Base-by-base conservation (phyloP, 306 rosid genomes). In the Urtica urens region DNA sequence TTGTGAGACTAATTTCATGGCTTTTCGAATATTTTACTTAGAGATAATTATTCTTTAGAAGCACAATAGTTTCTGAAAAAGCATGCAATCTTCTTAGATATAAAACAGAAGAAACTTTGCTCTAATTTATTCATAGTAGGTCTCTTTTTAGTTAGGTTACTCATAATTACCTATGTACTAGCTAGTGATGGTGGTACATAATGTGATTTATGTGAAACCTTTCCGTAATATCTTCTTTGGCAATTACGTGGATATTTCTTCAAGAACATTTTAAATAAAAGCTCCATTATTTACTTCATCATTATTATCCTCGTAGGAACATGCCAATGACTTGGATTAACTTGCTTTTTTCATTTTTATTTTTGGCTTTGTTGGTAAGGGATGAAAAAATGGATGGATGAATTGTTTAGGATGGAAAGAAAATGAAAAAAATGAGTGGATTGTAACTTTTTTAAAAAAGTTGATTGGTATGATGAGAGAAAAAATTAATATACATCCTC, bases 91-190 rank as follows among this genome's bases (percentile, higher is more conserved):
- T 58, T 58, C 50, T 43, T 11, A 48, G 51, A 22, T 5, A 51
- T 26, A 41, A 37, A 28, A 31, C 5, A 37, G 29, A 51, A 42
- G 6, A 35, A 43, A 59, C 57, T 57, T n/a, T 8, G 19, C 7
- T 50, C 23, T 14, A 24, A 34, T 28, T 51, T 17, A 34, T 29
- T 38, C 42, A 15, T 23, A 22, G 15, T 47, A 13, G 23, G 37
- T 50, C 47, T 44, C 41, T 38, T 17, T 35, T 55, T 55, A 45
- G 58, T 56, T 51, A 46, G 61, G 61, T 30, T 11, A 43, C 40
- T 51, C 61, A 57, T 62, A 30, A 61, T 68, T 68, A 56, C 46
- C 10, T 23, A n/a, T n/a, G 15, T 64, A 68, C 56, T 50, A 43
- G 14, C 15, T 10, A 14, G 26, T 42, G 18, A 40, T 44, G 46